phyloP scores from a whole-genome alignment of 2,329 filamentous ascomycete genomes.

The Dryadomyces quercivorus region DNA sequence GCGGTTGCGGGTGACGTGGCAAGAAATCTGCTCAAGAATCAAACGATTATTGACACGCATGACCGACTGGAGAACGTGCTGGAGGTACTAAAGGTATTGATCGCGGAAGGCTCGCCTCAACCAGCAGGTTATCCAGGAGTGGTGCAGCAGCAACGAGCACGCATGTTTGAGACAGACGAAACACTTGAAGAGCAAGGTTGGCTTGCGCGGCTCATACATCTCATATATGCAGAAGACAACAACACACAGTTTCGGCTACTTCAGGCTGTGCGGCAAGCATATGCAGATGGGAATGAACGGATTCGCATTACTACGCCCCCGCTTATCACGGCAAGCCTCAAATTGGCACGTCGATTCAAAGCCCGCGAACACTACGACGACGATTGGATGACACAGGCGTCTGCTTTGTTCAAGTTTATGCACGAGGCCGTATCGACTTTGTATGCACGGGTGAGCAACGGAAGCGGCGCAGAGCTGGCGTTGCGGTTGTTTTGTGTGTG shows the following conservation, averaged over 20 bases:
- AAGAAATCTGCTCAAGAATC: constrained; percentile 68
- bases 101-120: constrained; percentile 81
- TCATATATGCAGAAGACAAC: constrained; percentile 73
- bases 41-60: constrained; percentile 64
- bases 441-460: constrained; percentile 65
- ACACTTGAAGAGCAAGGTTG: constrained; percentile 97
- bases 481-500: constrained; percentile 84
- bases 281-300: constrained; percentile 82
- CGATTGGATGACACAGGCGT: constrained; percentile 52
- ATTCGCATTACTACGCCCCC: constrained; percentile 94
- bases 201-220: constrained; percentile 83
- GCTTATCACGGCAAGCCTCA: constrained; percentile 79
- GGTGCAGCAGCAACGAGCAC: constrained; percentile 56
- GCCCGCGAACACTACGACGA: constrained; percentile 70
- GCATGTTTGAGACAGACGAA: constrained; percentile 79
- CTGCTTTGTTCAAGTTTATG: constrained; percentile 88
- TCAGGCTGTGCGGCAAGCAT: constrained; percentile 77
- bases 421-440: constrained; percentile 78
- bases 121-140: constrained; percentile 76
- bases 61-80: constrained; percentile 80
- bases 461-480: constrained; percentile 71
- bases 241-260: constrained; percentile 91
- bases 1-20: constrained; percentile 85
- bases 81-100: constrained; percentile 77
- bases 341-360: constrained; percentile 81